Evolutionary conservation across 2,329 filamentous ascomycete genomes (phyloP).

Genomic region (Fonsecaea multimorphosa): DNA sequence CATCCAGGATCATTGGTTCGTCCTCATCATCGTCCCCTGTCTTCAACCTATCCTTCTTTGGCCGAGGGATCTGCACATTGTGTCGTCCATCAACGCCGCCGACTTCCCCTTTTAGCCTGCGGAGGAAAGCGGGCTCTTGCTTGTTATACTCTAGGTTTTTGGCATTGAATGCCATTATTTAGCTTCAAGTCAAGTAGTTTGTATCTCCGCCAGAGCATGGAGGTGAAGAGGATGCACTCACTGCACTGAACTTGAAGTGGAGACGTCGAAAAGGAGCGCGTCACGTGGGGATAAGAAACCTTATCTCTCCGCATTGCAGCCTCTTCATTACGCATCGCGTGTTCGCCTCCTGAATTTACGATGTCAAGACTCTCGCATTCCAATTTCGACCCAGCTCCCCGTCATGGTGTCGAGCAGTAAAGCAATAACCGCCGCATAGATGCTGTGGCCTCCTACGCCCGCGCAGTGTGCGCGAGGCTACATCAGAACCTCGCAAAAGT

Average conservation of each 20-base stretch:
- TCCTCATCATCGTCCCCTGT: conserved; percentile 40
- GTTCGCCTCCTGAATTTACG: conserved; percentile 14
- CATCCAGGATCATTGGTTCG: conserved; percentile 39
- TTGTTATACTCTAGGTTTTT: conserved; percentile 39
- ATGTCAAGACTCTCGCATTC: conserved; percentile 13
- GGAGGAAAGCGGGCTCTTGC: conserved; percentile 39
- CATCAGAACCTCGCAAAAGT: conserved; percentile 40
- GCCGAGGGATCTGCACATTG: conserved; percentile 38
- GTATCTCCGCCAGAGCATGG: no score
- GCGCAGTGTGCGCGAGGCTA: conserved; percentile 41
- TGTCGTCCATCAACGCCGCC: conserved; percentile 35
- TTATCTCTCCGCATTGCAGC: conserved; percentile 3
- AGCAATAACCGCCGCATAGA: conserved; percentile 22
- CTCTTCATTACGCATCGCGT: not conserved
- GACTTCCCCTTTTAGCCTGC: conserved; percentile 36
- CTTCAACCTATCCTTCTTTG: conserved; percentile 37
- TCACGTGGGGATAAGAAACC: conserved; percentile 25
- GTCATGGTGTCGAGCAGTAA: conserved; percentile 20
- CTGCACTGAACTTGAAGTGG: no score
- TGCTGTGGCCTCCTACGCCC: conserved; percentile 40
- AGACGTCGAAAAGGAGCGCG: not conserved
- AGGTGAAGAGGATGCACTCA: not conserved
- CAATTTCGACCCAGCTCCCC: not conserved
- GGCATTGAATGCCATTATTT: conserved; percentile 33
- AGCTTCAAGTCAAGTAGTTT: not conserved